Evolutionary conservation across 78 protist genomes (phyloP).

Genomic region (Tieghemostelium lacteum): DNA sequence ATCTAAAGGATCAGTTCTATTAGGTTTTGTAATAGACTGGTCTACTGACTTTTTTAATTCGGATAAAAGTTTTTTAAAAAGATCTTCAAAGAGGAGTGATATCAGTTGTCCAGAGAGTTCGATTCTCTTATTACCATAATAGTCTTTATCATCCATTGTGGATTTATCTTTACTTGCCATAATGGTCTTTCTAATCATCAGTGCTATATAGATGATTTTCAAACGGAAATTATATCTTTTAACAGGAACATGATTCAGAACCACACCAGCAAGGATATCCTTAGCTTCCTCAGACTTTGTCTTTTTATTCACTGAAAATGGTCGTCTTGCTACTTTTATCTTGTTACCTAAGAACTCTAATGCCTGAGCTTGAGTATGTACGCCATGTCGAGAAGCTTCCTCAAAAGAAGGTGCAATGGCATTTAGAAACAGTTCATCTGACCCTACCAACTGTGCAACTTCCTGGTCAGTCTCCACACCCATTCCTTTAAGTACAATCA

Average conservation of each 20-base stretch:
- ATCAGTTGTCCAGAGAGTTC: slow-evolving; percentile 90
- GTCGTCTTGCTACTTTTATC: slow-evolving; percentile 6
- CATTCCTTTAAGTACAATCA: slow-evolving; percentile 96
- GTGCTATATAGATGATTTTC: slow-evolving; percentile 88
- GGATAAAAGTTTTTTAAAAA: slow-evolving; percentile 93
- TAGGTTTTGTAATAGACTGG: slow-evolving; percentile 73
- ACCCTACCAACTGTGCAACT: slow-evolving; percentile 94
- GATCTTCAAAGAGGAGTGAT: slow-evolving; percentile 97
- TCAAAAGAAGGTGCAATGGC: slow-evolving; percentile 90
- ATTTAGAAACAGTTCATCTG: slow-evolving; percentile 66
- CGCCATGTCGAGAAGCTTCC: slow-evolving; percentile 55
- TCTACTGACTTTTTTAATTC: slow-evolving; percentile 88
- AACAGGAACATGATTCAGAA: slow-evolving; percentile 96
- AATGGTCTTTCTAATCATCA: slow-evolving; percentile 93
- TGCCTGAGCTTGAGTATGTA: slow-evolving; percentile 90
- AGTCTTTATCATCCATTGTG: slow-evolving; percentile 69
- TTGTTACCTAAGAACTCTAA: slow-evolving; percentile 87
- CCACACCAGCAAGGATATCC: slow-evolving; percentile 91
- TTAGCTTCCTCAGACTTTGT: slow-evolving; percentile 54
- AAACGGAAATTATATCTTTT: slow-evolving; percentile 85
- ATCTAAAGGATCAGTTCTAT: slow-evolving; percentile 78
- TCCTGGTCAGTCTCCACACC: slow-evolving; percentile 96
- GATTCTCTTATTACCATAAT: slow-evolving; percentile 69
- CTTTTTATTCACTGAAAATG: slow-evolving; percentile 61
- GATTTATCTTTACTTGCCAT: slow-evolving; percentile 84